Conservation (phyloP, 176 grass and related monocot species). For the Musa acuminata region DNA sequence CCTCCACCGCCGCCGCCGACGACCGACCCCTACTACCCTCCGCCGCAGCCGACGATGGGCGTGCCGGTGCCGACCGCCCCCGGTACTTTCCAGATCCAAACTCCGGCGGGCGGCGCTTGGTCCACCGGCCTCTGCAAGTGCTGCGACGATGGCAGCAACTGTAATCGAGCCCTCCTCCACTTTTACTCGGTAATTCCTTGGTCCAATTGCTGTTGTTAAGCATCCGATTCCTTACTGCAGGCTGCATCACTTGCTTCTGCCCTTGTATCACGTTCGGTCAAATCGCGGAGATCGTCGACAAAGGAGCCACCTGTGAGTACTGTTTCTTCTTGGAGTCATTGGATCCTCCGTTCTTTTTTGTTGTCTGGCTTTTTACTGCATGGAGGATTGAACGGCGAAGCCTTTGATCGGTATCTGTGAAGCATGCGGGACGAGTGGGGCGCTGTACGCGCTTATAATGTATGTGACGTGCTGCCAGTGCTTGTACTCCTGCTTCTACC, state of each 20-base stretch:
- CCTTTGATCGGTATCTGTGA: not conserved
- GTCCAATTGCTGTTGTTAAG: not conserved
- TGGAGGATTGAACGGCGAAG: no score
- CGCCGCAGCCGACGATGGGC: not conserved
- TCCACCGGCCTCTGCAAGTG: conserved; percentile 37
- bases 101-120: conserved; percentile 7
- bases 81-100: not conserved
- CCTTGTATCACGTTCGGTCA: conserved; percentile 53
- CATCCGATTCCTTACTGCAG: conserved; percentile 1
- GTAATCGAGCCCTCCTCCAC: conserved; percentile 14
- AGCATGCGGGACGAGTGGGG: conserved; percentile 38
- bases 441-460: conserved; percentile 27
- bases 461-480: conserved; percentile 26
- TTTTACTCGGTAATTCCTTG: not conserved
- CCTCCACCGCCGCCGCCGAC: not conserved
- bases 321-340: no score
- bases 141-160: conserved; percentile 31
- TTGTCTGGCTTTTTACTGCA: no score
- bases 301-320: conserved; percentile 36
- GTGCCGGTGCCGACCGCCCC: not conserved
- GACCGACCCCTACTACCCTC: not conserved
- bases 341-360: no score
- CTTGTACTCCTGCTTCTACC: conserved; percentile 46
- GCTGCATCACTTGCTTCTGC: conserved; percentile 56
- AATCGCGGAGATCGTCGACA: conserved; percentile 47